phyloP scores from a whole-genome alignment of 495 filamentous ascomycete species.

The Aspergillus sparsus region DNA sequence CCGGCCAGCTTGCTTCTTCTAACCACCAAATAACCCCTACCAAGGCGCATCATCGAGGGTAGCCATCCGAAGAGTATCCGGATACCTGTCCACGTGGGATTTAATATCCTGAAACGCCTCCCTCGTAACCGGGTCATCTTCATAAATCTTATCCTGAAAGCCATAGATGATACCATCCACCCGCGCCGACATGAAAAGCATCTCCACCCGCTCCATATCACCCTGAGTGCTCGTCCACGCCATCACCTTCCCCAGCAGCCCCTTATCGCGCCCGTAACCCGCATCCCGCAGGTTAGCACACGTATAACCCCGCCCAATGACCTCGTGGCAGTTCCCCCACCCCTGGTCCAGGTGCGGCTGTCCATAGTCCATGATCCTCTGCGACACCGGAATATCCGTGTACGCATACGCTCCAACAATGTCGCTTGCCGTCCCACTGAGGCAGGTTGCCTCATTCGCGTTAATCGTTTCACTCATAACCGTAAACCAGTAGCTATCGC shows the following conservation, averaged over 20 bases:
- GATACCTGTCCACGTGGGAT: not conserved
- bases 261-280: not conserved
- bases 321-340: not conserved
- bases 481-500: not conserved
- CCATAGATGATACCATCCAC: slow-evolving; percentile 17
- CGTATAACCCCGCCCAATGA: not conserved
- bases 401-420: not conserved
- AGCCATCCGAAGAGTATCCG: slow-evolving; percentile 11
- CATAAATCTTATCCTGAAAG: slow-evolving; percentile 3
- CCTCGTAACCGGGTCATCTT: not conserved
- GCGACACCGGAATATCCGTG: not conserved
- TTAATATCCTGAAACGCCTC: slow-evolving; percentile 5
- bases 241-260: slow-evolving; percentile 7
- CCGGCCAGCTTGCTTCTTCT: too few relatives aligned
- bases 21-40: too few relatives aligned
- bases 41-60: slow-evolving; percentile 9
- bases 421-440: not conserved
- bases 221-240: slow-evolving; percentile 5
- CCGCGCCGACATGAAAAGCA: not conserved
- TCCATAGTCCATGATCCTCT: slow-evolving; percentile 15
- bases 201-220: not conserved
- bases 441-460: not conserved
- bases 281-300: slow-evolving; percentile 3
- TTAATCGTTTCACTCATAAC: not conserved
- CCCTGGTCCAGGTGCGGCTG: not conserved